phyloP scores from a whole-genome alignment of 2,329 filamentous ascomycete genomes.

The Arachnomyces sp. region DNA sequence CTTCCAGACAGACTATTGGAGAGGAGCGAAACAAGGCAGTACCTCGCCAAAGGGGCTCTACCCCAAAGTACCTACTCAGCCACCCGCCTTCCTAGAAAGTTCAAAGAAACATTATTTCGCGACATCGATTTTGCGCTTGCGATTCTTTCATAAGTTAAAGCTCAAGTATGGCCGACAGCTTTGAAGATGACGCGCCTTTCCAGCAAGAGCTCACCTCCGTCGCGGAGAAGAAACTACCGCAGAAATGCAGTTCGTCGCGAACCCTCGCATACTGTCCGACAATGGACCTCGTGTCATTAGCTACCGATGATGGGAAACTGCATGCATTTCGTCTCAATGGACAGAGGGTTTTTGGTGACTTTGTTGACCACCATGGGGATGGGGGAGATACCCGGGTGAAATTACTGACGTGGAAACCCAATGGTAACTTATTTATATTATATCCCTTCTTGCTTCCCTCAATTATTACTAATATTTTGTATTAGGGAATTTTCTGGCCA shows the following conservation, averaged over 20 bases:
- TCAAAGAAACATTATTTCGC: too few species aligned
- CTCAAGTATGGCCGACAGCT: too few species aligned
- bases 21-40: too few species aligned
- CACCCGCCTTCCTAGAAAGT: too few species aligned
- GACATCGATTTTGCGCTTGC: too few species aligned
- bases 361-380: slow-evolving; percentile 22
- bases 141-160: neutral
- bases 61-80: too few species aligned
- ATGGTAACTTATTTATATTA: slow-evolving; percentile 43
- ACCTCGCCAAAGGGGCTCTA: too few species aligned
- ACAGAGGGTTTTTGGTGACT: slow-evolving; percentile 54
- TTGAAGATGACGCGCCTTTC: too few species aligned
- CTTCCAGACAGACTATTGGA: too few species aligned
- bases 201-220: slow-evolving; percentile 31
- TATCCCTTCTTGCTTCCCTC: slow-evolving; percentile 3
- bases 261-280: slow-evolving; percentile 69
- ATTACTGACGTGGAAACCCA: slow-evolving; percentile 55
- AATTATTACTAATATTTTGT: slow-evolving; percentile 4
- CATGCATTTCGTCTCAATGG: slow-evolving; percentile 71
- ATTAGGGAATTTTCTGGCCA: slow-evolving; percentile 59
- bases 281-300: slow-evolving; percentile 71
- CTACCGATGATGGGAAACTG: slow-evolving; percentile 58
- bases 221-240: slow-evolving; percentile 32
- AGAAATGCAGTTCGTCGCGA: slow-evolving; percentile 32
- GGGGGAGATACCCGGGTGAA: slow-evolving; percentile 26